Percentiles rank a stretch among this genome's conserved stretches.
Evolutionary conservation across 2,329 filamentous ascomycete genomes (phyloP).

Genomic region (Colletotrichum trifolii): DNA sequence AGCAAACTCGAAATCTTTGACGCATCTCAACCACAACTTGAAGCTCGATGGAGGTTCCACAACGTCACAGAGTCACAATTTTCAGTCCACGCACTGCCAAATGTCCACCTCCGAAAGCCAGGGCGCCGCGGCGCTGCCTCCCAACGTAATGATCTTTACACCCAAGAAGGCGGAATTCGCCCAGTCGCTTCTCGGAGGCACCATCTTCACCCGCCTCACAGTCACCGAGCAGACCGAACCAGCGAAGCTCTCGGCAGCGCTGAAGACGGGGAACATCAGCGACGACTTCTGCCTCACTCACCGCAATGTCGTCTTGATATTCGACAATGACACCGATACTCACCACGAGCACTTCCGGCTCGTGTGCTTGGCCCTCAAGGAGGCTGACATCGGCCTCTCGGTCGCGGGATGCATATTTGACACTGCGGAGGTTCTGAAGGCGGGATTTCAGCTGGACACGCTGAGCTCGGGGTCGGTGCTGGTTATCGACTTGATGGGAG

Average conservation of each 20-base stretch:
- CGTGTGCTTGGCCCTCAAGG: conserved; percentile 39
- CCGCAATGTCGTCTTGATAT: conserved; percentile 37
- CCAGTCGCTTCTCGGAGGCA: conserved; percentile 33
- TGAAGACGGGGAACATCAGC: conserved; percentile 15
- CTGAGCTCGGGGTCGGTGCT: conserved; percentile 38
- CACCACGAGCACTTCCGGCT: conserved; percentile 41
- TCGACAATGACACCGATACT: conserved; percentile 31
- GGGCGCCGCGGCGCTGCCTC: conserved; percentile 29
- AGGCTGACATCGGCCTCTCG: conserved; percentile 39
- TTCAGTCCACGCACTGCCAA: too few relatives aligned
- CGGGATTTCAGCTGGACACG: conserved; percentile 40
- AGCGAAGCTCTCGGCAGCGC: conserved; percentile 23
- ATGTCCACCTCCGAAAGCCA: too few relatives aligned
- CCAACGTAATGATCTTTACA: conserved; percentile 40
- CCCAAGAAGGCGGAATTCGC: conserved; percentile 25
- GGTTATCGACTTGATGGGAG: conserved; percentile 39
- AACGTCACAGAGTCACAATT: too few relatives aligned
- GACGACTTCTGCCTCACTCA: conserved; percentile 38
- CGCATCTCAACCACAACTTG: too few relatives aligned
- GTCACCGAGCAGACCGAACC: conserved; percentile 35
- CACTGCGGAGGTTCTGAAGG: conserved; percentile 29
- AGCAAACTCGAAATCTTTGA: too few relatives aligned
- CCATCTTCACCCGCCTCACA: conserved; percentile 39
- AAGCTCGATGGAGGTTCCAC: too few relatives aligned
- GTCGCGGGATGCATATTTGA: conserved; percentile 41